Base-by-base conservation (phyloP, 768 basidiomycete species). In the Polyporus arcularius region DNA sequence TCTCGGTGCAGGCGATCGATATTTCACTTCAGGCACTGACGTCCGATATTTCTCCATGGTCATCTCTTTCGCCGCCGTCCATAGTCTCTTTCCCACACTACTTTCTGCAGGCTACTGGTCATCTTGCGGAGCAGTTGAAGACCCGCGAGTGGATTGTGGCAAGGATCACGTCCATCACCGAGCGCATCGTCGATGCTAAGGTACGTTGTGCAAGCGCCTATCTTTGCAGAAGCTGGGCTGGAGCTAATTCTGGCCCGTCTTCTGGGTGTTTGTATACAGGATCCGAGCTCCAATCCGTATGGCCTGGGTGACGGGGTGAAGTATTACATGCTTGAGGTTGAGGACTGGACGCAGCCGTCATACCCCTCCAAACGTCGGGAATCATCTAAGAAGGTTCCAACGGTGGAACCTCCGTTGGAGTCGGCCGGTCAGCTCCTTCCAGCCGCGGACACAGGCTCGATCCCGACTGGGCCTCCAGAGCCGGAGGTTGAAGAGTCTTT, bases 81-180 rank as follows among this genome's bases (percentile, higher is more conserved):
- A 3, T 35, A 94, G 95, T 98, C 9, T 94, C 92, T 11, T 96
- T 96, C 75, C 97, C 97, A 50, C 96, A 98, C 75, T 96, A 98
- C 75, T 99, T 99, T 78, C 83, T 99, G 39, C 86, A 93, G 71
- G 90, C 93, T 4, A 90, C 88, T 1, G 90, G 88, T 1, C 87
- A 89, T 66, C 80, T 98, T 48, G 91, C 87, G 21, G 95, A 97
- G 68, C 92, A 95, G 71, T 79, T 97, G 61, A 92, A 91, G 77
- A 87, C 86, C 14, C 81, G 95, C 38, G 96, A 98, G 75, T 98
- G 93, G 94, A 92, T 96, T 67, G 94, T 96, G 21, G 94, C 94
- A 6, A 82, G 94, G 63, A 96, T 96, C 70, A 94, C 91, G 0
- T 90, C 87, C 15, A 90, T 96, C 55, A 82, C 89, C 1, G 94